These are phyloP conservation scores for Adiantum capillusveneris DNA, from an alignment of 75 land plant genomes.

Conservation along the genomic window DNA sequence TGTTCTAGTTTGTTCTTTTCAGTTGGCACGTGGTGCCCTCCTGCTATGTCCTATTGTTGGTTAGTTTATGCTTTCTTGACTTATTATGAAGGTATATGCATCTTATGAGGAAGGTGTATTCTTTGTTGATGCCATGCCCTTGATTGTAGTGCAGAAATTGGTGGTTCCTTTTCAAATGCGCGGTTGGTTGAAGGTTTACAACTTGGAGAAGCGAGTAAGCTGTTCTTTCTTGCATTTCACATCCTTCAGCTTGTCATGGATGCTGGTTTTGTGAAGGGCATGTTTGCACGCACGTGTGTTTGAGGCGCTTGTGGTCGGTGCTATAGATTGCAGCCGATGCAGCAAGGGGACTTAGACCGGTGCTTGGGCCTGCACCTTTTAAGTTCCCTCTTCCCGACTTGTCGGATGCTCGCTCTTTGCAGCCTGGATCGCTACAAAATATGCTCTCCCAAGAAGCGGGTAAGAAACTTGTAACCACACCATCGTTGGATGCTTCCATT, in stretches of 20 bases:
- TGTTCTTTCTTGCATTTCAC: not conserved
- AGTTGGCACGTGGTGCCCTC: too few relatives aligned
- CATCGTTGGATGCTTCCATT: conserved; percentile 46
- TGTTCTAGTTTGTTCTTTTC: too few relatives aligned
- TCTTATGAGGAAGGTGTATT: too few relatives aligned
- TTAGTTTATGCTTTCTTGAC: too few relatives aligned
- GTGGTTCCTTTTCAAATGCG: conserved; percentile 88
- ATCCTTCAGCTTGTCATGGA: too few relatives aligned
- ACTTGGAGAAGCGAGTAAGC: conserved; percentile 66
- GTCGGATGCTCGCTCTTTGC: conserved; percentile 41
- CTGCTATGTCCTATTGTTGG: too few relatives aligned
- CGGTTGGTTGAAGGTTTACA: conserved; percentile 78
- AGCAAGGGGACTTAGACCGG: conserved; percentile 52
- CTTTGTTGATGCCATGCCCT: too few relatives aligned
- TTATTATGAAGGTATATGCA: too few relatives aligned
- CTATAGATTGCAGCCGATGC: conserved; percentile 58
- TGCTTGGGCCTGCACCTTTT: conserved; percentile 52
- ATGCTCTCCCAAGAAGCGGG: not conserved
- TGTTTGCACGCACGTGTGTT: too few relatives aligned
- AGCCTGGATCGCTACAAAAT: conserved; percentile 42
- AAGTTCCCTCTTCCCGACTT: conserved; percentile 67
- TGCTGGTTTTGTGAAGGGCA: too few relatives aligned
- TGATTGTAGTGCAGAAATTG: conserved; percentile 56
- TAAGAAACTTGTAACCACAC: conserved; percentile 22
- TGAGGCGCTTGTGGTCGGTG: too few relatives aligned